A percentile compares a stretch with the other conserved stretches of the same genome.
Conservation (phyloP, 225 moss, liverwort and hornwort genomes). For the Pseudisothecium myosuroides region DNA sequence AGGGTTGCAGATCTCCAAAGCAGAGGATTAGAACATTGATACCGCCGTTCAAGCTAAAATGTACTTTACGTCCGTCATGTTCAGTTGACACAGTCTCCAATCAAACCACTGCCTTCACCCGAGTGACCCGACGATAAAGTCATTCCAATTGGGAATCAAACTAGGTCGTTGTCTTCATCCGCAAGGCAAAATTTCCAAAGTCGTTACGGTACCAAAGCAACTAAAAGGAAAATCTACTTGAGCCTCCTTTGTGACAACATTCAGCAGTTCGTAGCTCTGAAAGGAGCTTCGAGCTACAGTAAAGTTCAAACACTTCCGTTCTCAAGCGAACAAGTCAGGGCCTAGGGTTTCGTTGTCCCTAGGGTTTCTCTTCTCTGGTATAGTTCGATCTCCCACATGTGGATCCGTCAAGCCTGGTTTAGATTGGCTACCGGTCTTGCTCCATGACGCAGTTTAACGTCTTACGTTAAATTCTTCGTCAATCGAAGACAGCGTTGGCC, state of each 20-base stretch:
- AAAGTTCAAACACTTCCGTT: not conserved
- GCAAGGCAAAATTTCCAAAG: not conserved
- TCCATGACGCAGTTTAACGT: not conserved
- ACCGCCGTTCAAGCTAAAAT: not conserved
- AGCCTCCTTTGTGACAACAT: not conserved
- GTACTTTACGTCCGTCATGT: not conserved
- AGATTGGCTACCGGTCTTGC: not conserved
- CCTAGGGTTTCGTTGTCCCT: not conserved
- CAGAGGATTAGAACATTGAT: not conserved
- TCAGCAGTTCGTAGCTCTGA: not conserved
- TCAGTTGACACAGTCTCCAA: not conserved
- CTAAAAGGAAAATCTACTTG: not conserved
- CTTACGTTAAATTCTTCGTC: not conserved
- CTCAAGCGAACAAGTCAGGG: not conserved
- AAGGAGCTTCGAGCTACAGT: not conserved
- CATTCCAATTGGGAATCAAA: not conserved
- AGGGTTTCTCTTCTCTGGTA: not conserved
- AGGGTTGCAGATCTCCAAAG: not conserved
- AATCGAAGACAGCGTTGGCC: not conserved
- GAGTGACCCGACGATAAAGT: not conserved
- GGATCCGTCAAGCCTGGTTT: not conserved
- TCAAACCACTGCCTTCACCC: not conserved
- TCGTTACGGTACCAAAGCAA: not conserved
- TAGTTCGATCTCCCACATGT: not conserved
- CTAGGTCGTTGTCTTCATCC: not conserved